Base-by-base conservation (phyloP, 2,329 filamentous ascomycete genomes). In the Trichoderma oligosporum region DNA sequence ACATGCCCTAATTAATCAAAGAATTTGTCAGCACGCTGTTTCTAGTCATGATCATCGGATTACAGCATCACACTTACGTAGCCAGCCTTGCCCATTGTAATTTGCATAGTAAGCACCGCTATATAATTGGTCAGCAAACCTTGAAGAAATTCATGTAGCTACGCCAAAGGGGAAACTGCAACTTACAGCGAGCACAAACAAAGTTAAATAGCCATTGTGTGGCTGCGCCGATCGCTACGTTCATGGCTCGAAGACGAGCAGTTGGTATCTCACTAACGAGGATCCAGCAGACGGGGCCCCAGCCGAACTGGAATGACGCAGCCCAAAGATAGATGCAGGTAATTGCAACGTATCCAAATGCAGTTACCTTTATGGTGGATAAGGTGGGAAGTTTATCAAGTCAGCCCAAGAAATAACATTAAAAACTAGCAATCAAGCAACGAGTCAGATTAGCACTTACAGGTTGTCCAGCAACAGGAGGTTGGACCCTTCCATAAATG, bases 121-220 rank as follows among this genome's bases (percentile, higher is more conserved):
- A 38, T 38, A 11, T 22, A 59, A 47, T 12, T n/a, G 24, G 36
- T 56, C 44, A 48, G 53, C 18, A 29, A 33, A 24, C 24, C n/a
- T 31, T 35, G 14, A 24, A 36, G 20, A 35, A 48, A 5, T 12
- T 9, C 18, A 20, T 4, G 18, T 18, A 8, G 7, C 4, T 12
- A 41, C 12, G 16, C 6, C 14, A 18, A 6, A 20, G 4, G 2
- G 35, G 22, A 9, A 25, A 27, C 14, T 31, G 44, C 31, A 9
- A 24, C 69, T 64, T 61, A 71, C 69, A 83, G 57, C 84, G 75
- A 1, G 86, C 86, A 57, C 89, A 83, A 8, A 88, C 81, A 60
- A 89, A 87, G 67, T 90, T 90, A 70, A 89, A 89, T 4, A 89
- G 70, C 86, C 86, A 88, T 65, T 89, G 85, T 0, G 83, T 87